Conservation (phyloP, 2,329 filamentous ascomycete species). For the Bipolaris zeicola region DNA sequence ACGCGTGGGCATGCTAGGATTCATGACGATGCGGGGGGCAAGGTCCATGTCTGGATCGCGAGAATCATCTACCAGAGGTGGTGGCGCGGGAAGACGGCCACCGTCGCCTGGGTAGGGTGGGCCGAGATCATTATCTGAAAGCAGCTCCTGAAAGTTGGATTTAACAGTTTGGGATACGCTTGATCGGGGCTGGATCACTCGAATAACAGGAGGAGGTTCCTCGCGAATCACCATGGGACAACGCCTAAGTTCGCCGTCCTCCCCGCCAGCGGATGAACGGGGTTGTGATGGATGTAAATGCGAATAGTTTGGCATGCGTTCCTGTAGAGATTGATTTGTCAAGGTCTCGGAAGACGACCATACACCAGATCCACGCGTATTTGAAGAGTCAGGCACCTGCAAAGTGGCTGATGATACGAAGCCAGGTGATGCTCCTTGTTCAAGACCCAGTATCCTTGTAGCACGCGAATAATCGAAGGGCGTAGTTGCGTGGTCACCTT, state of each 20-base stretch:
- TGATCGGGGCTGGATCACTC: too few relatives aligned
- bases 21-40: too few relatives aligned
- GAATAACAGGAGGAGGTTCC: too few relatives aligned
- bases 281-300: neutral
- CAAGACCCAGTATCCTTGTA: neutral
- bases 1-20: too few relatives aligned
- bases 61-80: too few relatives aligned
- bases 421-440: neutral
- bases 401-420: neutral
- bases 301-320: neutral
- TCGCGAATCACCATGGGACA: neutral
- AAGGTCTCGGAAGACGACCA: neutral
- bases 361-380: neutral
- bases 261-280: neutral
- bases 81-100: too few relatives aligned
- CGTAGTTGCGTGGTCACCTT: neutral
- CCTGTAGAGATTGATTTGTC: neutral
- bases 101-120: too few relatives aligned
- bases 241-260: neutral
- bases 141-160: too few relatives aligned
- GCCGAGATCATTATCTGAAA: too few relatives aligned
- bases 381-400: neutral
- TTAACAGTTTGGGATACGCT: too few relatives aligned
- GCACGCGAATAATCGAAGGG: neutral
- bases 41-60: too few relatives aligned